phyloP scores from a whole-genome alignment of 129 eudicot species.

The Deinandra increscens region DNA sequence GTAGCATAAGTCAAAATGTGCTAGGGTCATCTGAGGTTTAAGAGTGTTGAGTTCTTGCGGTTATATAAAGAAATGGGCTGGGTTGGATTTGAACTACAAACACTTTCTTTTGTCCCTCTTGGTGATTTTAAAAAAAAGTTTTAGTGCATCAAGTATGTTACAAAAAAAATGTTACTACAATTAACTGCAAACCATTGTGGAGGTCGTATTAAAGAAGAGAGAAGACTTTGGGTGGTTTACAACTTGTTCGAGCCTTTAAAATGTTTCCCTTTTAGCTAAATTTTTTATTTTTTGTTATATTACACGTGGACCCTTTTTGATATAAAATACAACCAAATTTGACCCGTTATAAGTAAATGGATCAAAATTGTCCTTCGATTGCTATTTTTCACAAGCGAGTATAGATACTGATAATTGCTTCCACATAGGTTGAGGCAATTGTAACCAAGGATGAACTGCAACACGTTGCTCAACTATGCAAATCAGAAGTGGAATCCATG shows the following conservation, averaged over 20 bases:
- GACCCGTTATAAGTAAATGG: neutral
- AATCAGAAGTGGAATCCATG: constrained; percentile 88
- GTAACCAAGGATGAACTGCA: constrained; percentile 89
- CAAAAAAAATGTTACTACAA: neutral
- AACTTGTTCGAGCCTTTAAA: neutral
- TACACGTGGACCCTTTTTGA: neutral
- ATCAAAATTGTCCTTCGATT: neutral
- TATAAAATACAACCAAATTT: constrained; percentile 7
- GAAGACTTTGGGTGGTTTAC: neutral
- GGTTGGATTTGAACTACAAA: neutral
- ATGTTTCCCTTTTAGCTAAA: neutral
- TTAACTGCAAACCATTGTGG: neutral
- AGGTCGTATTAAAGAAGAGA: neutral
- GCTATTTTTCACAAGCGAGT: constrained; percentile 1
- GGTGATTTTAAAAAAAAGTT: neutral
- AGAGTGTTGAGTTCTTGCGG: no score
- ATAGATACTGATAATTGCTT: constrained; percentile 10
- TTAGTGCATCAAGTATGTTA: neutral
- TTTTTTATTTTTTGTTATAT: neutral
- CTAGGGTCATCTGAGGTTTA: no score
- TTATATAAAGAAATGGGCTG: neutral
- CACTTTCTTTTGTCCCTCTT: neutral
- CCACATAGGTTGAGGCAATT: constrained; percentile 77
- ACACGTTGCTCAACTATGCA: constrained; percentile 67
- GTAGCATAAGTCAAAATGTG: neutral